phyloP scores from a whole-genome alignment of 768 basidiomycete species.

The Mycena alexandri region DNA sequence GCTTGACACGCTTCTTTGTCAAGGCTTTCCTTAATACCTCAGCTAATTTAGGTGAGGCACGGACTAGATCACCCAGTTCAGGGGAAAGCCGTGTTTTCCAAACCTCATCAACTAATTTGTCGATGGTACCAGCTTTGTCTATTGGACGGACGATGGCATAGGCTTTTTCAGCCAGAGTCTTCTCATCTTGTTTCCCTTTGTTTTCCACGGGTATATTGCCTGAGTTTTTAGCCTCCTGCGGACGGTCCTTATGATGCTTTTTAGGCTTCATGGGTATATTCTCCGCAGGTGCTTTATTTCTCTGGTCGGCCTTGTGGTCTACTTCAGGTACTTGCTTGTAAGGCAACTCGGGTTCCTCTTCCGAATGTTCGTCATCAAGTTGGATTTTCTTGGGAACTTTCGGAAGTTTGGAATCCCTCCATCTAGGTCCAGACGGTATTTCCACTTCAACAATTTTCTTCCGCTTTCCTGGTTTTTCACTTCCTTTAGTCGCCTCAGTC shows the following conservation, averaged over 20 bases:
- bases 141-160: background rate
- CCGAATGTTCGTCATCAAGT: background rate
- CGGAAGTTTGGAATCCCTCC: too few species aligned
- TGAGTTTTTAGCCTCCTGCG: background rate
- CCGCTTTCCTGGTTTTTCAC: background rate
- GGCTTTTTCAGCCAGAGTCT: too few species aligned
- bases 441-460: background rate
- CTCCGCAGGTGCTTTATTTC: background rate
- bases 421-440: background rate
- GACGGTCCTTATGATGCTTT: background rate
- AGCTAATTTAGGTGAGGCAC: background rate
- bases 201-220: background rate
- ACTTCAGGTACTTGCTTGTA: background rate
- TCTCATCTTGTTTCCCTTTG: background rate
- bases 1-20: background rate
- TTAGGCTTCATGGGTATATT: background rate
- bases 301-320: background rate
- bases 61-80: too few species aligned
- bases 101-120: background rate
- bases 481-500: background rate
- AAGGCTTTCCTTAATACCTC: background rate
- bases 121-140: background rate
- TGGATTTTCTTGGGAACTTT: background rate
- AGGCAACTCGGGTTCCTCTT: background rate
- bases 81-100: slow-evolving; percentile 2